These are phyloP conservation scores for Cladochytrium replicatum DNA, from an alignment of 192 early-diverging fungal genomes.

Conservation along the genomic window DNA sequence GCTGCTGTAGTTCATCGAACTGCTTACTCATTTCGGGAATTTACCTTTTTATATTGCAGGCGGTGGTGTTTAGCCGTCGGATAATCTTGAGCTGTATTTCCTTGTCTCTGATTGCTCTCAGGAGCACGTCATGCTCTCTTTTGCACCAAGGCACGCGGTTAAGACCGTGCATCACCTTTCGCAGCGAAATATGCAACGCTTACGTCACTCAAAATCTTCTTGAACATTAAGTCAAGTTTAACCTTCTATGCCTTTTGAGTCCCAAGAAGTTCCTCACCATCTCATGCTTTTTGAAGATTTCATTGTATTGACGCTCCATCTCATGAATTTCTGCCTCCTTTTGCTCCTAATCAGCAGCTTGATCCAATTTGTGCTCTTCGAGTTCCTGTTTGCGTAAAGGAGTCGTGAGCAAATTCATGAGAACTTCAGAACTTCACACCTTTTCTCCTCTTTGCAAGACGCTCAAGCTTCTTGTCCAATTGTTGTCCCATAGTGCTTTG, in stretches of 20 bases:
- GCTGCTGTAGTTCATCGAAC: slow-evolving; percentile 24
- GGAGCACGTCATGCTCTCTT: slow-evolving; percentile 45
- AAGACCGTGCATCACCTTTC: no score
- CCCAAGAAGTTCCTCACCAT: slow-evolving; percentile 46
- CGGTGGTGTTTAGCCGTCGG: slow-evolving; percentile 43
- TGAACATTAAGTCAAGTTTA: slow-evolving; percentile 35
- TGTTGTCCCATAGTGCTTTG: slow-evolving; percentile 37
- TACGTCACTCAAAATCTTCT: slow-evolving; percentile 36
- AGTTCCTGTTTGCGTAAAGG: slow-evolving; percentile 34
- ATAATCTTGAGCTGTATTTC: slow-evolving; percentile 41
- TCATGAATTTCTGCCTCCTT: slow-evolving; percentile 39
- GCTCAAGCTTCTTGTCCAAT: slow-evolving; percentile 46
- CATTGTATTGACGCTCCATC: slow-evolving; percentile 47
- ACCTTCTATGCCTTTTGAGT: slow-evolving; percentile 43
- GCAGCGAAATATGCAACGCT: slow-evolving; percentile 3
- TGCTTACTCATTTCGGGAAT: slow-evolving; percentile 41
- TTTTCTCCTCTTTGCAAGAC: slow-evolving; percentile 34
- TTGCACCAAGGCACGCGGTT: no score
- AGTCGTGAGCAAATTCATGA: no score
- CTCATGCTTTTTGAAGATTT: slow-evolving; percentile 55
- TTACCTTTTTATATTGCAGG: slow-evolving; percentile 46
- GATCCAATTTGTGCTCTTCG: slow-evolving; percentile 42
- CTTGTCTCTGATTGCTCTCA: slow-evolving; percentile 49
- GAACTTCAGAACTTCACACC: no score
- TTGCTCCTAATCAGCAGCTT: slow-evolving; percentile 42